Evolutionary conservation across 139 green algal genomes (phyloP), one percentile per base, ranked within the genome.

Genomic region (Nannochloris sp.): DNA sequence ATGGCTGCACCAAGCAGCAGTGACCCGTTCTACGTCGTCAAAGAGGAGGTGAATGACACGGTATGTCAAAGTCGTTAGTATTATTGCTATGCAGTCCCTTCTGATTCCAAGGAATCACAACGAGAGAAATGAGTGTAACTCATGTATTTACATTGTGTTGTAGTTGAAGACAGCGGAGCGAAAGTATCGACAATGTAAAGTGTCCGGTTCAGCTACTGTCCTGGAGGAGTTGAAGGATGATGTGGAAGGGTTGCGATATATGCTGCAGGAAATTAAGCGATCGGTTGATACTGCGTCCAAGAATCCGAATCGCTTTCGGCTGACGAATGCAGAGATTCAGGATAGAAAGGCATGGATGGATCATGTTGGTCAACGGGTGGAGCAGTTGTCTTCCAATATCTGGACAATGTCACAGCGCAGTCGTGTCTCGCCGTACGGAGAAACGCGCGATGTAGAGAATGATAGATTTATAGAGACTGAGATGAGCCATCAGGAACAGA

Each of bases 291-390:
- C 80, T 1, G 86, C 87, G 43, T 79, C 88, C 27, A 80, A 79
- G 61, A 83, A 94, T 62, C 84, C 84, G 48, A 48, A 73, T 46
- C 75, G 81, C 4, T 94, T 94, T 68, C 81, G 81, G 31, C 68
- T 94, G 2, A 83, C 72, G 1, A 73, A 74, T 6, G 75, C 82
- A 31, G 87, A 94, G 68, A 75, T 94, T 18, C 68, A 51, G 18
- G 75, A 71, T 46, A 67, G 87, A 23, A 59, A 81, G 6, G 74
- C 80, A 48, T 94, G 87, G 87, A 82, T 89, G 4, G 62, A 66
- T 48, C 19, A 64, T 23, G 86, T 75, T 4, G 62, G 71, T 48
- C 67, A 69, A n/a, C 69, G 83, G 70, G 78, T 87, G 49, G 12
- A 67, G 6, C 34, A 40, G n/a, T 23, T 40, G 2, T 23, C 16